Percentiles rank a stretch among this genome's conserved stretches.
Conservation (phyloP, 2,329 filamentous ascomycete genomes). For the Penicillium sp. region DNA sequence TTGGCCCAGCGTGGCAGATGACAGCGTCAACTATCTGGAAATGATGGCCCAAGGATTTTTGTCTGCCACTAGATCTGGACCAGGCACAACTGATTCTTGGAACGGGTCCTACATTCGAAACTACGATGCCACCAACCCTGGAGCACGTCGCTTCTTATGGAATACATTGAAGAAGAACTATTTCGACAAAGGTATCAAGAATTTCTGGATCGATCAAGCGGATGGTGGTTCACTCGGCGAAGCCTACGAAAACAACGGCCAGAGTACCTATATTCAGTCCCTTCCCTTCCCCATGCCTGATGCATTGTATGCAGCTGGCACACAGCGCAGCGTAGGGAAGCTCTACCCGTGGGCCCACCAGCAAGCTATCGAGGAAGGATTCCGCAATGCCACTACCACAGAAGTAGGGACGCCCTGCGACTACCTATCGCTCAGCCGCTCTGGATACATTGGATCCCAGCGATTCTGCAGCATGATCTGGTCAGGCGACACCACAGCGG, state of each 20-base stretch:
- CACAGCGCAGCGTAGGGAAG: constrained; percentile 58
- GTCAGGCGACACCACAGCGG: constrained; percentile 60
- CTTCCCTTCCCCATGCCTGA: constrained; percentile 29
- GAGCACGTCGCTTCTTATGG: constrained; percentile 60
- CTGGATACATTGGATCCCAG: constrained; percentile 58
- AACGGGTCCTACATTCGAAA: constrained; percentile 59
- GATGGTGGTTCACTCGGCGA: constrained; percentile 47
- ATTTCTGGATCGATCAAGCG: constrained; percentile 69
- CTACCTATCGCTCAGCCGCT: constrained; percentile 55
- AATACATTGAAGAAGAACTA: constrained; percentile 59
- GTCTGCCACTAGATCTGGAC: constrained; percentile 58
- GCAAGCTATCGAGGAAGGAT: constrained; percentile 59
- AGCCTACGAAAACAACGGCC: constrained; percentile 46
- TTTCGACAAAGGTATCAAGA: constrained; percentile 58
- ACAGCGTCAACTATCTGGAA: constrained; percentile 58
- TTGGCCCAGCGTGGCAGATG: constrained; percentile 63
- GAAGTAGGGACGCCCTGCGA: constrained; percentile 43
- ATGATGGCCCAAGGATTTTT: constrained; percentile 61
- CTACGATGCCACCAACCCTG: constrained; percentile 61
- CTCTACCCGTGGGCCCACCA: constrained; percentile 61
- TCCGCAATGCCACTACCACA: constrained; percentile 51
- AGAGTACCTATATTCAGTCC: constrained; percentile 50
- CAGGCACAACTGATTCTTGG: constrained; percentile 58
- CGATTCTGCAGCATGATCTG: constrained; percentile 64
- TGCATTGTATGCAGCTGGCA: constrained; percentile 61